Conservation (phyloP, 495 filamentous ascomycete species). For the Penicillium odoratum region DNA sequence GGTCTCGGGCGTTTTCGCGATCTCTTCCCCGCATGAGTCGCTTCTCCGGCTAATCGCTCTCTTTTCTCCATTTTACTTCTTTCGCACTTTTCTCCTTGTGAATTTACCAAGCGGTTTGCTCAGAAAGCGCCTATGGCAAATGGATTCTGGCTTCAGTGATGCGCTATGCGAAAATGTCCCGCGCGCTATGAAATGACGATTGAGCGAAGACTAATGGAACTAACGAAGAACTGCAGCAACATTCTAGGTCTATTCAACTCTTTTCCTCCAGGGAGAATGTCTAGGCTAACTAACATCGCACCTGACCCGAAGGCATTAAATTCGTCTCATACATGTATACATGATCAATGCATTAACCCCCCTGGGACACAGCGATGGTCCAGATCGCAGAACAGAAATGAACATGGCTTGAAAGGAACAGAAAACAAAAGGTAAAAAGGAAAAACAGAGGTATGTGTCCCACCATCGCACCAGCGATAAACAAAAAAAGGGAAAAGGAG, state of each 20-base stretch:
- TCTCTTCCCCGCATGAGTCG: conserved; percentile 3
- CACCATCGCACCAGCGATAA: conserved; percentile 29
- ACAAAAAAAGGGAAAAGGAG: conserved; percentile 15
- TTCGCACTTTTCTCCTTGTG: background rate
- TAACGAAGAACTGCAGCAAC: conserved; percentile 5
- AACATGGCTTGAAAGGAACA: conserved; percentile 18
- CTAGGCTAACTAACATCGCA: conserved; percentile 17
- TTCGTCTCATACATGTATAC: conserved; percentile 29
- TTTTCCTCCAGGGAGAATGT: conserved; percentile 1
- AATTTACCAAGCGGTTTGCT: background rate
- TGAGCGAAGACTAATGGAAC: background rate
- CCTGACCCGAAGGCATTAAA: conserved; percentile 26
- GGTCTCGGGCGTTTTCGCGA: conserved; percentile 10
- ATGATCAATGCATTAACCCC: conserved; percentile 28
- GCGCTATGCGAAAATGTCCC: background rate
- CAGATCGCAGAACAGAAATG: conserved; percentile 24
- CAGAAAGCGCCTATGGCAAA: background rate
- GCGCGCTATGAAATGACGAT: background rate
- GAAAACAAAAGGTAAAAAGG: conserved; percentile 8
- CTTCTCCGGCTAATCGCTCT: conserved; percentile 3
- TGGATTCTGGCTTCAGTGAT: background rate
- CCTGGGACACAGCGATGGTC: conserved; percentile 20
- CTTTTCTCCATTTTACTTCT: background rate
- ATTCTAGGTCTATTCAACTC: conserved; percentile 10
- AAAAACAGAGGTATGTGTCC: conserved; percentile 31